Evolutionary conservation across 1,139 yeast genomes (phyloP).

Genomic region (Kodamaea anthophila): DNA sequence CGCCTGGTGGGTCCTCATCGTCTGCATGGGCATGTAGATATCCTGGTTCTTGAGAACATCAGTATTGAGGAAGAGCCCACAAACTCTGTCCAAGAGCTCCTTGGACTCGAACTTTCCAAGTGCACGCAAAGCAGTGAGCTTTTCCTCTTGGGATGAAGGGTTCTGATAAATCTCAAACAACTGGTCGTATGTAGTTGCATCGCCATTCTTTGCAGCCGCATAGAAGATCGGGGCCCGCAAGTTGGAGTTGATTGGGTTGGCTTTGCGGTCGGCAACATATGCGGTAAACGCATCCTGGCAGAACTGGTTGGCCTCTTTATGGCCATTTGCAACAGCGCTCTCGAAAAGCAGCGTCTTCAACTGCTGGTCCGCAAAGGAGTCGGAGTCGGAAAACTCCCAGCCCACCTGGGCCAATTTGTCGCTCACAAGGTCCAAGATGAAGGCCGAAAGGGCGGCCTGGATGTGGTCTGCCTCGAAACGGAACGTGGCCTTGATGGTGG

Average conservation of each 20-base stretch:
- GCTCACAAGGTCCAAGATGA: conserved; percentile 55
- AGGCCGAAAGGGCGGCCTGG: conserved; percentile 50
- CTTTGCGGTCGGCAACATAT: conserved; percentile 46
- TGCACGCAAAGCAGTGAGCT: conserved; percentile 65
- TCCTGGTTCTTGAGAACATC: conserved; percentile 75
- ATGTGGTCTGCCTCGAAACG: conserved; percentile 57
- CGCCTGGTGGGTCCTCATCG: conserved; percentile 53
- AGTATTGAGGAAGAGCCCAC: conserved; percentile 58
- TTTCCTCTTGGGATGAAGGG: conserved; percentile 68
- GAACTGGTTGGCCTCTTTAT: conserved; percentile 46
- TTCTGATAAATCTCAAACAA: conserved; percentile 58
- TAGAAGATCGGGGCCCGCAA: conserved; percentile 66
- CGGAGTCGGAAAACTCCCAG: conserved; percentile 57
- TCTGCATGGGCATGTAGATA: conserved; percentile 69
- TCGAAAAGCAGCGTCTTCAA: conserved; percentile 69
- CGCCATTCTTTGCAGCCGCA: conserved; percentile 64
- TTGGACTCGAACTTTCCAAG: conserved; percentile 66
- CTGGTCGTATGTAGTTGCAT: conserved; percentile 55
- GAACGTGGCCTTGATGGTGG: conserved; percentile 60
- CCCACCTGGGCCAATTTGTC: conserved; percentile 59
- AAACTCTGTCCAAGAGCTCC: conserved; percentile 53
- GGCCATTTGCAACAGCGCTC: conserved; percentile 59
- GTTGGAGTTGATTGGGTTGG: conserved; percentile 64
- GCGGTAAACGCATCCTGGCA: conserved; percentile 53
- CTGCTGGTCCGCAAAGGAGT: conserved; percentile 67